phyloP scores from a whole-genome alignment of 2,329 filamentous ascomycete species.

The Diaporthe destruens region DNA sequence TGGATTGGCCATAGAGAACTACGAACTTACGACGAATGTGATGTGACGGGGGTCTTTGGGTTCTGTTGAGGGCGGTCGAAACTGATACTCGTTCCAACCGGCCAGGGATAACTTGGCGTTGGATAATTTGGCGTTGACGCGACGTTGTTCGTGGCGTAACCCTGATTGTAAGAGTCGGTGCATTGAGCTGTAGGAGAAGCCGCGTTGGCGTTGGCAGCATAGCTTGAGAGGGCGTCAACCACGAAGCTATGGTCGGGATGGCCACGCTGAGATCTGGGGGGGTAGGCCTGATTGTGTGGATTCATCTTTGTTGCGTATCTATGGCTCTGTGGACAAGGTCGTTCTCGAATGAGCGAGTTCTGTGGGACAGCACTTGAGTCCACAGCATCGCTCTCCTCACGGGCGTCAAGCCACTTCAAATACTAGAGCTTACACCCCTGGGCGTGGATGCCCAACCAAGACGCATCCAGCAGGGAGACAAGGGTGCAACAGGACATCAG shows the following conservation, averaged over 20 bases:
- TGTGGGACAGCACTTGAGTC: too few relatives aligned
- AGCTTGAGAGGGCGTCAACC: background rate
- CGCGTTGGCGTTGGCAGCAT: background rate
- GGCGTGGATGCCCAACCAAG: constrained; percentile 11
- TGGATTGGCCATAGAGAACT: background rate
- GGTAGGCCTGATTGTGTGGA: constrained; percentile 4
- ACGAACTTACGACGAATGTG: background rate
- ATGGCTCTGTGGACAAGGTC: background rate
- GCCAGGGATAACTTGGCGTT: background rate
- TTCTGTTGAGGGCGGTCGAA: background rate
- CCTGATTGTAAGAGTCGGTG: background rate
- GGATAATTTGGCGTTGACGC: background rate
- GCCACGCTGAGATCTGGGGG: background rate
- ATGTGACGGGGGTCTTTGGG: background rate
- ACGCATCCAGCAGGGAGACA: background rate
- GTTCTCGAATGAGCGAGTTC: background rate
- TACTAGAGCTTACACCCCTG: background rate
- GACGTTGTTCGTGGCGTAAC: background rate
- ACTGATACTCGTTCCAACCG: background rate
- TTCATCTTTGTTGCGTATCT: background rate
- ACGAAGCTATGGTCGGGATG: background rate
- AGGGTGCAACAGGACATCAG: constrained; percentile 2
- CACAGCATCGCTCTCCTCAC: background rate
- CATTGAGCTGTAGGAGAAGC: background rate
- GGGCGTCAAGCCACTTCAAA: constrained; percentile 18